Evolutionary conservation across 2,329 filamentous ascomycete genomes (phyloP), one percentile per base, ranked within the genome.

Genomic region (Sclerotinia trifoliorum): DNA sequence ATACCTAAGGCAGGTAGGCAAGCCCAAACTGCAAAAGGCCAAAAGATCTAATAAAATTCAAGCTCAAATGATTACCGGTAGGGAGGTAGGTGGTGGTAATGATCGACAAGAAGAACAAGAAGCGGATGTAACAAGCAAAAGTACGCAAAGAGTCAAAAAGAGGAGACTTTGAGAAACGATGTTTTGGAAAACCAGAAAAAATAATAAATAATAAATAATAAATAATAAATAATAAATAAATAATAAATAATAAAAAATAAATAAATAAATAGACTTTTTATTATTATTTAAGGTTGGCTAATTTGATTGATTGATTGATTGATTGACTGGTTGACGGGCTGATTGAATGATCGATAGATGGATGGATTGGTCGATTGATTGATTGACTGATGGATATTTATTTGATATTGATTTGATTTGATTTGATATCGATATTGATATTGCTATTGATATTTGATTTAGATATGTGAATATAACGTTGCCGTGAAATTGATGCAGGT

Each of bases 91-190:
- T 39, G 6, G n/a, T 35, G 39, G 17, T 58, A 29, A 60, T 42
- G 26, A 61, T 61, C 42, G 57, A 61, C 57, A 61, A n/a, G 42
- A 57, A 57, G 54, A 56, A 17, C 54, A 48, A 32, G 32, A 60
- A 19, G 39, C 57, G 42, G 57, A 48, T 61, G 42, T 48, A 61
- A 35, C 57, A 19, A 32, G 17, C 32, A 32, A 2, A 48, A 48
- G 26, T 55, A 35, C 19, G 52, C 26, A 55, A 32, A 48, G 42
- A 44, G 19, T 26, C 24, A 24, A 29, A 21, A 61, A 55, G 29
- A 35, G 52, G 19, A 48, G 44, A 48, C 11, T n/a, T 32, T n/a
- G 26, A 10, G 6, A 48, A 11, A 21, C 21, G 52, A 35, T 55
- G n/a, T 55, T 35, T 55, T 35, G 29, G 29, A n/a, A 35, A 21